Evolutionary conservation across 129 eudicot genomes (phyloP).

Genomic region (Daucus carota): DH1_v3.0 NC_030381.2:36203001-36203500

Average conservation of each 20-base stretch:
- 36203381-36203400: background rate
- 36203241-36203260: constrained; percentile 98
- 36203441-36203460: background rate
- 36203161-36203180: background rate
- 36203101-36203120: background rate
- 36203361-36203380: background rate
- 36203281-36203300: constrained; percentile 97
- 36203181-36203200: constrained; percentile 67
- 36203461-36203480: background rate
- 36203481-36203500: background rate
- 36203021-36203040: too few relatives aligned
- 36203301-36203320: constrained; percentile 60
- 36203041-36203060: too few relatives aligned
- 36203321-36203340: background rate
- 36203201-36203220: constrained; percentile 92
- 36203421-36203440: background rate
- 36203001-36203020: too few relatives aligned
- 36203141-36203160: background rate
- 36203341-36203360: background rate
- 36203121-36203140: background rate
- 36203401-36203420: background rate
- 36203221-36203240: constrained; percentile 84
- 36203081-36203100: background rate
- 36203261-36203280: constrained; percentile 83
- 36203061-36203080: too few relatives aligned